Conservation (phyloP, 1,139 yeast species). For the Candida pseudocylindracea region DNA sequence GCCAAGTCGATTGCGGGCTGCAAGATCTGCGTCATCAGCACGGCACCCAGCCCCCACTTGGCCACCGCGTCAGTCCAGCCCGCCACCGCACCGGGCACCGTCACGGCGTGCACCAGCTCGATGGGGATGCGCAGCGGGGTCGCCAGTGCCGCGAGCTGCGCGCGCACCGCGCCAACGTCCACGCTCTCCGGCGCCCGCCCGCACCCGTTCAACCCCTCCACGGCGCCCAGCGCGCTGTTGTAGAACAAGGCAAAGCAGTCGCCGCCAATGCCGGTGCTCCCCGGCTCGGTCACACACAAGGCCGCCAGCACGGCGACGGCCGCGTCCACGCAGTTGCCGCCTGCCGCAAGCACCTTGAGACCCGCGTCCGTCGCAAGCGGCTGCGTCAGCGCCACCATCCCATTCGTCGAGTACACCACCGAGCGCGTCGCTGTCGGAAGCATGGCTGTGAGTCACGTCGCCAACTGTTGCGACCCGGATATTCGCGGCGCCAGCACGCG, state of each 20-base stretch:
- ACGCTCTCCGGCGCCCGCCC: conserved; percentile 45
- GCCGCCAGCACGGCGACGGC: conserved; percentile 67
- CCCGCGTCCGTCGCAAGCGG: conserved; percentile 68
- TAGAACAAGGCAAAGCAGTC: conserved; percentile 55
- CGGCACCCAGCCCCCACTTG: conserved; percentile 54
- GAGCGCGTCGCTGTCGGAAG: conserved; percentile 16
- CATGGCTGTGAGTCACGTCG: no score
- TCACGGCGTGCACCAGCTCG: conserved; percentile 34
- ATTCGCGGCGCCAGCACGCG: no score
- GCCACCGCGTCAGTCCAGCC: conserved; percentile 55
- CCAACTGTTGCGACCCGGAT: no score
- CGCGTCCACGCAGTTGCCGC: conserved; percentile 71
- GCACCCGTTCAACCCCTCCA: conserved; percentile 54
- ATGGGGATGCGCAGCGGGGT: conserved; percentile 9
- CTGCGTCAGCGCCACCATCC: conserved; percentile 58
- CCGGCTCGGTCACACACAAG: conserved; percentile 50
- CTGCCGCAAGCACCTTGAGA: conserved; percentile 33
- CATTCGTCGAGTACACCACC: conserved; percentile 53
- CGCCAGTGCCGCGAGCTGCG: conserved; percentile 11
- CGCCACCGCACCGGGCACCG: conserved; percentile 62
- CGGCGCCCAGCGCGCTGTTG: conserved; percentile 18
- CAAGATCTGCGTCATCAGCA: conserved; percentile 32
- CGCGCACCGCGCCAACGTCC: conserved; percentile 22
- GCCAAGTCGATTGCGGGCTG: conserved; percentile 57
- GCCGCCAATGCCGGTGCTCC: conserved; percentile 69